Conservation (phyloP, 352 stramenopile genomes). For the Pythium insidiosum region DNA sequence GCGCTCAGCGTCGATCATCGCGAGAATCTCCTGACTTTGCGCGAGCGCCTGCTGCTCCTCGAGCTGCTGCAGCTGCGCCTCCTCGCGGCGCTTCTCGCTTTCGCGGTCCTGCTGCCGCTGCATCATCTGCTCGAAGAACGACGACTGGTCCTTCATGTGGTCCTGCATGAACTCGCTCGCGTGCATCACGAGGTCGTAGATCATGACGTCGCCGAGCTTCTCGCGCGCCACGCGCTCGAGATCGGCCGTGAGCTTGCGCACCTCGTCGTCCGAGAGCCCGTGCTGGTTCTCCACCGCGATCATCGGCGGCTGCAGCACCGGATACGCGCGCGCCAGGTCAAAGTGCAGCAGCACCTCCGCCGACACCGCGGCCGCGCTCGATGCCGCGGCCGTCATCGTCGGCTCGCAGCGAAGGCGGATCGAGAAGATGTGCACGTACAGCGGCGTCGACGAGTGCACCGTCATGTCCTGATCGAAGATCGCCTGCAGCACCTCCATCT, state of each 20-base stretch:
- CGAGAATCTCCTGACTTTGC: constrained; percentile 70
- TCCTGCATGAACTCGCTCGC: constrained; percentile 78
- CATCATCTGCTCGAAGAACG: constrained; percentile 86
- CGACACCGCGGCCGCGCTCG: constrained; percentile 11
- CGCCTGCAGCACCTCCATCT: constrained; percentile 74
- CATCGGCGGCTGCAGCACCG: constrained; percentile 51
- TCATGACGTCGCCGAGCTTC: constrained; percentile 64
- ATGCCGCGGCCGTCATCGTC: constrained; percentile 3
- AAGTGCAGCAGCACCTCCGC: constrained; percentile 73
- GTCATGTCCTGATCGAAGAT: constrained; percentile 75
- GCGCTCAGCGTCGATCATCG: constrained; percentile 70
- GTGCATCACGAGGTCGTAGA: constrained; percentile 80
- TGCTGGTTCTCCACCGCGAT: constrained; percentile 62
- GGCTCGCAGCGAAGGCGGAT: constrained; percentile 62
- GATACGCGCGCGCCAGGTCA: constrained; percentile 58
- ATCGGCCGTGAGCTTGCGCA: constrained; percentile 36
- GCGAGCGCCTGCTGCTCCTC: constrained; percentile 54
- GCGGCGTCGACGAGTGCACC: constrained; percentile 59
- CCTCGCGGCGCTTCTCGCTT: constrained; percentile 45
- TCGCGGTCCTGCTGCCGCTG: constrained; percentile 66
- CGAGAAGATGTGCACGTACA: constrained; percentile 81
- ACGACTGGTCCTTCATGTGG: constrained; percentile 76
- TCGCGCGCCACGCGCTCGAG: constrained; percentile 51
- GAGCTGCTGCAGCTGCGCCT: constrained; percentile 39
- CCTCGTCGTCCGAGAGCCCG: constrained; percentile 64